phyloP scores from a whole-genome alignment of 805 yeast genomes.

The Lipomyces yamadae region DNA sequence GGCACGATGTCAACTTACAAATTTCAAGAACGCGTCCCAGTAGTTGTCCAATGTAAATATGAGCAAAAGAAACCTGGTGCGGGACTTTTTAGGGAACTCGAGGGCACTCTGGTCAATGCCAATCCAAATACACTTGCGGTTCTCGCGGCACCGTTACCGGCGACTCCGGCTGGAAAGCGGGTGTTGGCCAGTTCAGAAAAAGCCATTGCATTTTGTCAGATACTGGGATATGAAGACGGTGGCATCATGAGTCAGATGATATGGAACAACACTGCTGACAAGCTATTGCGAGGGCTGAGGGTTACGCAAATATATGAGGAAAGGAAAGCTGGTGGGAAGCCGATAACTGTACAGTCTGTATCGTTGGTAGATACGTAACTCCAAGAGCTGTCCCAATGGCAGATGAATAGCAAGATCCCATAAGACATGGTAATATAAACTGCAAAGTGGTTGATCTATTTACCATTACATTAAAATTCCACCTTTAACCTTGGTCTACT shows the following conservation, averaged over 20 bases:
- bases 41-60: constrained; percentile 41
- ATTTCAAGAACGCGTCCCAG: constrained; percentile 15
- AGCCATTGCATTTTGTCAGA: constrained; percentile 29
- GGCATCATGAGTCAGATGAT: constrained; percentile 30
- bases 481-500: too few species aligned
- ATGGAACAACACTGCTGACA: constrained; percentile 34
- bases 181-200: constrained; percentile 22
- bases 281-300: constrained; percentile 19
- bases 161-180: constrained; percentile 24
- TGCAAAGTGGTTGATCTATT: neutral
- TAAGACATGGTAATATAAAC: neutral
- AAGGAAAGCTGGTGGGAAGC: neutral
- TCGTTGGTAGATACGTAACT: neutral
- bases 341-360: neutral
- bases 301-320: constrained; percentile 12
- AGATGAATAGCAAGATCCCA: neutral
- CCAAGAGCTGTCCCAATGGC: neutral
- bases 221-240: constrained; percentile 23
- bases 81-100: constrained; percentile 41
- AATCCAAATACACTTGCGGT: constrained; percentile 30
- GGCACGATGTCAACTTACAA: constrained; percentile 26
- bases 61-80: constrained; percentile 55
- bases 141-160: constrained; percentile 32
- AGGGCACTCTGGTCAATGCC: constrained; percentile 29
- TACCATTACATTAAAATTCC: too few species aligned